Base-by-base conservation (phyloP, 805 yeast species). In the Kuraishia molischiana region DNA sequence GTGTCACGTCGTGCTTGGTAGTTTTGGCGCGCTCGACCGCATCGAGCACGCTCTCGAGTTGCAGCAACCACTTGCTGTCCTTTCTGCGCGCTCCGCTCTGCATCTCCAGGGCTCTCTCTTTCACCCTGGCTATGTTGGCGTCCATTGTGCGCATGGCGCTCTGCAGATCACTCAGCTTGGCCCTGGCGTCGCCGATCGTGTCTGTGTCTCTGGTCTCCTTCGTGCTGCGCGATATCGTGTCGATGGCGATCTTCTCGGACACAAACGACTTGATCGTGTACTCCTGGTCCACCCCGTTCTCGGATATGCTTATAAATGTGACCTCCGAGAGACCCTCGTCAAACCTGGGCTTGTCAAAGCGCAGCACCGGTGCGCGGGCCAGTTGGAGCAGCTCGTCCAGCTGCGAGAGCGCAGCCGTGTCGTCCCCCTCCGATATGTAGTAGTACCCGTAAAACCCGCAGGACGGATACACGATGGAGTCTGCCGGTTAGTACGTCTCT, bases 401-500 rank as follows among this genome's bases (percentile, higher is more conserved):
- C 6, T 9, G 5, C 17, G 13, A 8, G 31, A 5, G 6, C 31
- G 17, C 17, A 28, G 6, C 31, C 6, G 6, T 28, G 8, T 28
- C 31, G 13, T 28, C 17, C 5, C 14, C 31, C 5, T 9, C 6
- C 13, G 13, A 5, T 28, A 28, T 14, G 17, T 28, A 17, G 32
- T 35, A 35, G 32, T 28, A 35, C 24, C 37, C 37, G 9, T 14
- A 18, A 19, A 35, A 29, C 18, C 8, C 19, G 10, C 15, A 14
- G 9, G 31, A 21, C 15, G 37, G 24, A 19, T 35, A 26, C 10
- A 35, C 18, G 26, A 35, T 26, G n/a, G 32, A 26, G n/a, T 17
- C 37, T 35, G 24, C 6, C 4, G 14, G 3, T 28, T 19, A 14
- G 20, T 17, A 19, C 4, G 15, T n/a, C n/a, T n/a, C n/a, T n/a